Conservation (phyloP, 306 rosid species). For the Medicago arabica region DNA sequence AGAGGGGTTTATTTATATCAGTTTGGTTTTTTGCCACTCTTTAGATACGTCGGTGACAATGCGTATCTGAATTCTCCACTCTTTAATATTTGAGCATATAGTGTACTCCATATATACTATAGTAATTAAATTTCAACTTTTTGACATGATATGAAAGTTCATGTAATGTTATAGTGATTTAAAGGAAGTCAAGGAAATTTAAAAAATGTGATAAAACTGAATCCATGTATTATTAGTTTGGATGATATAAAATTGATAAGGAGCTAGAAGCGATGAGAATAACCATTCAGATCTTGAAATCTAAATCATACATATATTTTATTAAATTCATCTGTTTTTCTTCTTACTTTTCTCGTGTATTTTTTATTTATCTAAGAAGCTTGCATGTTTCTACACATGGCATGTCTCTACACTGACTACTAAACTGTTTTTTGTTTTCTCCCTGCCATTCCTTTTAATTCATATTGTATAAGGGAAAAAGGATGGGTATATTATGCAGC, state of each 20-base stretch:
- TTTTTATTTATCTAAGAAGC: not conserved
- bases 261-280: not conserved
- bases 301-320: slow-evolving; percentile 1
- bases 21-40: not conserved
- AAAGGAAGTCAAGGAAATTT: not conserved
- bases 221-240: not conserved
- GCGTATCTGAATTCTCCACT: too few species aligned
- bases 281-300: slow-evolving; percentile 26
- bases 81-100: too few species aligned
- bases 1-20: too few species aligned
- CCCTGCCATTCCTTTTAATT: not conserved
- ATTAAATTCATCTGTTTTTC: not conserved
- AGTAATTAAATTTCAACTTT: too few species aligned
- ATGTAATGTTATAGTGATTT: not conserved
- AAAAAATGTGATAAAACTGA: not conserved
- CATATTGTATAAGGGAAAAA: not conserved
- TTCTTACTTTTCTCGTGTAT: not conserved
- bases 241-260: not conserved
- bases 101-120: too few species aligned
- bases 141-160: not conserved
- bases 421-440: not conserved
- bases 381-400: slow-evolving; percentile 9
- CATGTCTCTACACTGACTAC: not conserved
- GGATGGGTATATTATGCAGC: slow-evolving; percentile 1
- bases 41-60: too few species aligned